These are phyloP conservation scores for Exophiala oligosperma DNA, from an alignment of 2,329 filamentous ascomycete genomes.

Conservation along the genomic window DNA sequence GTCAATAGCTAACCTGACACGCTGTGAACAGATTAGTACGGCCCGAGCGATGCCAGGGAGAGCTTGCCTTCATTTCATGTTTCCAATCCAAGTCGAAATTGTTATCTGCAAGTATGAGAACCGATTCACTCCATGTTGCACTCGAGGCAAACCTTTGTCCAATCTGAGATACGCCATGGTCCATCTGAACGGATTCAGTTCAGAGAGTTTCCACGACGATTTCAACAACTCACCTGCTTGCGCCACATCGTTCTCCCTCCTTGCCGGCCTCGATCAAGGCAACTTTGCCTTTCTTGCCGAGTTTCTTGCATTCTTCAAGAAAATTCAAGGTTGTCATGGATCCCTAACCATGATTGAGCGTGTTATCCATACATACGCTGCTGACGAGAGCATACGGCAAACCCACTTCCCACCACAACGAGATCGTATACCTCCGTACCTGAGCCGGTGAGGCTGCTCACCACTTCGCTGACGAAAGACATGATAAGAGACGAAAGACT, in stretches of 20 bases:
- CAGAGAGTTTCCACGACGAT: background rate
- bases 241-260: constrained; percentile 42
- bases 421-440: constrained; percentile 36
- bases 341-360: constrained; percentile 22
- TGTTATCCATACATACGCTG: background rate
- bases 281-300: constrained; percentile 38
- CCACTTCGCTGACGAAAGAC: constrained; percentile 14
- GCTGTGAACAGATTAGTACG: background rate
- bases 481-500: background rate
- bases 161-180: constrained; percentile 45
- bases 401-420: constrained; percentile 43
- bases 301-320: constrained; percentile 40
- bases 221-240: constrained; percentile 32
- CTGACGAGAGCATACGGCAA: constrained; percentile 30
- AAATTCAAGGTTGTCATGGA: constrained; percentile 43
- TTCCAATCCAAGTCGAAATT: constrained; percentile 26
- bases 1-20: constrained; percentile 10
- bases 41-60: background rate
- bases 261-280: constrained; percentile 43
- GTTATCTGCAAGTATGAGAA: constrained; percentile 24
- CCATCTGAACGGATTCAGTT: constrained; percentile 25
- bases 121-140: background rate
- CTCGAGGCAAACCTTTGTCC: constrained; percentile 30
- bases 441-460: constrained; percentile 22
- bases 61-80: constrained; percentile 22